Percentiles rank a stretch among this genome's conserved stretches.
phyloP scores from a whole-genome alignment of 2,329 filamentous ascomycete species.

The Phoma herbarum region DNA sequence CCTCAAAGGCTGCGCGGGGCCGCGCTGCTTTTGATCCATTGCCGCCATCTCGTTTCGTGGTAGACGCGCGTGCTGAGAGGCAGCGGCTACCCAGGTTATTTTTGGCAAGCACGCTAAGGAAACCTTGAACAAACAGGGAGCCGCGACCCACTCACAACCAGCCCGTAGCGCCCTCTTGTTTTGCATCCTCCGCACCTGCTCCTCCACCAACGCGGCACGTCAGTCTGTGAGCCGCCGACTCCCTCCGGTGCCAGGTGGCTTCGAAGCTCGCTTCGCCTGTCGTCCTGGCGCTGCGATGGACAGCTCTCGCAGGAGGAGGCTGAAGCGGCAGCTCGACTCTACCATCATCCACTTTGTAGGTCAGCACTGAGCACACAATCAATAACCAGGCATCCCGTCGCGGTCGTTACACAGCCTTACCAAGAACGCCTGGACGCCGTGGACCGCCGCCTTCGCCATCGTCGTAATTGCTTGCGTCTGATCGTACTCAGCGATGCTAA shows the following conservation, averaged over 20 bases:
- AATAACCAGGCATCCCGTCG: constrained; percentile 25
- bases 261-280: not conserved
- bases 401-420: constrained; percentile 30
- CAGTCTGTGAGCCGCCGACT: constrained; percentile 23
- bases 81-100: constrained; percentile 17
- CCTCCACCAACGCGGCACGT: constrained; percentile 18
- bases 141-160: constrained; percentile 13
- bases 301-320: constrained; percentile 24
- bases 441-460: constrained; percentile 21
- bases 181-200: constrained; percentile 16
- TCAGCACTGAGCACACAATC: constrained; percentile 7
- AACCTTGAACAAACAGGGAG: constrained; percentile 13
- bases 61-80: constrained; percentile 17
- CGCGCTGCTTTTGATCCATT: constrained; percentile 17
- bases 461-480: constrained; percentile 27
- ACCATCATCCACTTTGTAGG: constrained; percentile 83
- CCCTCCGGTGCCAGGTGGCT: constrained; percentile 17
- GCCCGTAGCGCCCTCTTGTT: constrained; percentile 20
- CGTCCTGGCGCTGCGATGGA: constrained; percentile 2
- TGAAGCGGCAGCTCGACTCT: constrained; percentile 54
- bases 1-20: constrained; percentile 15
- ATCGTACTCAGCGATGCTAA: constrained; percentile 33
- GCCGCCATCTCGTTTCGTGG: constrained; percentile 16
- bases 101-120: constrained; percentile 16
- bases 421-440: constrained; percentile 21